phyloP scores from a whole-genome alignment of 352 stramenopile genomes.

The Phytophthora chlamydospora region DNA sequence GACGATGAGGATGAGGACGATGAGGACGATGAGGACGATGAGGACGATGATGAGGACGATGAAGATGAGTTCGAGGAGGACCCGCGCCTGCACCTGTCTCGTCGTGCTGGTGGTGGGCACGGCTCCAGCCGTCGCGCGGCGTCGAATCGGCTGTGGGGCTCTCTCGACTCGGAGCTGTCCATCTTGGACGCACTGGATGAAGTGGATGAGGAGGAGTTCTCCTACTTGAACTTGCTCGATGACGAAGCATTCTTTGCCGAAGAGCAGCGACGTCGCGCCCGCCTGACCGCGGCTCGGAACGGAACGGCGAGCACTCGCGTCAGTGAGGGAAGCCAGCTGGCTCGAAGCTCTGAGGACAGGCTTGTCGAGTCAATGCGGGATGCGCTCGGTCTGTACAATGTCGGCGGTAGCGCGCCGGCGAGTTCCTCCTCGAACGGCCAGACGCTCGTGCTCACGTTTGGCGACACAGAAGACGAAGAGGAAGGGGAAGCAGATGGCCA shows the following conservation, averaged over 20 bases:
- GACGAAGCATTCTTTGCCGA: slow-evolving; percentile 66
- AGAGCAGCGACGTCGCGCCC: slow-evolving; percentile 55
- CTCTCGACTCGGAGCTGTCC: slow-evolving; percentile 73
- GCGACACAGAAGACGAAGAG: slow-evolving; percentile 37
- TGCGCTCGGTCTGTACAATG: slow-evolving; percentile 38
- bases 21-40: slow-evolving; percentile 62
- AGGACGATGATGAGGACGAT: slow-evolving; percentile 53
- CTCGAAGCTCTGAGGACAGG: slow-evolving; percentile 35
- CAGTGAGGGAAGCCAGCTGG: slow-evolving; percentile 17
- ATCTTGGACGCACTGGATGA: slow-evolving; percentile 80
- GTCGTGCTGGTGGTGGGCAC: slow-evolving; percentile 35
- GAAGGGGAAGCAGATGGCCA: slow-evolving; percentile 17
- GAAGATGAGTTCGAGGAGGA: slow-evolving; percentile 71
- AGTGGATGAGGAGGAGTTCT: slow-evolving; percentile 87
- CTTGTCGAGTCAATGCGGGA: slow-evolving; percentile 49
- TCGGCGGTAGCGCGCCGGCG: slow-evolving; percentile 9
- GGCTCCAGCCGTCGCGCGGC: slow-evolving; percentile 39
- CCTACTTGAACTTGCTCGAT: slow-evolving; percentile 76
- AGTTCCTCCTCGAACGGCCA: slow-evolving; percentile 29
- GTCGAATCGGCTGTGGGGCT: slow-evolving; percentile 65
- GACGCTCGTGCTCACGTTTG: slow-evolving; percentile 51
- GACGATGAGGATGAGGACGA: slow-evolving; percentile 70
- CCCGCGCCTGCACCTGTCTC: slow-evolving; percentile 57
- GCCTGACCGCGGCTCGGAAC: slow-evolving; percentile 33
- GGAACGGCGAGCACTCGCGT: slow-evolving; percentile 13